phyloP scores from a whole-genome alignment of 805 yeast species.

The Saccharomycopsis javanensis region DNA sequence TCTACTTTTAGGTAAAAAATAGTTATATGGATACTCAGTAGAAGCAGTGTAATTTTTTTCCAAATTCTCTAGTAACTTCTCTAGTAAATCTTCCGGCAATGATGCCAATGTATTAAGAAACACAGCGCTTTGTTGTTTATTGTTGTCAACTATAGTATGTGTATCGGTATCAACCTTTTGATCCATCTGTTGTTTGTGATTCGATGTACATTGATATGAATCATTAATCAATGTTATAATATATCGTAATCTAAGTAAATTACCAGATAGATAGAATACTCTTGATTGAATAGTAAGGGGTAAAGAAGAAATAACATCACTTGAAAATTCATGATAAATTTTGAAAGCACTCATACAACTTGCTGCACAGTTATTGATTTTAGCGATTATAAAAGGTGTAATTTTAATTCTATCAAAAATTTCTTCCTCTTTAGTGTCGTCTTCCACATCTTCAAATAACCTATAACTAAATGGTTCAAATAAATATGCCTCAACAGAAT shows the following conservation, averaged over 20 bases:
- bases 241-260: constrained; percentile 48
- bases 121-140: neutral
- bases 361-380: constrained; percentile 42
- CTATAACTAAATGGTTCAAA: constrained; percentile 43
- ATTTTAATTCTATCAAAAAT: constrained; percentile 5
- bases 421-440: constrained; percentile 1
- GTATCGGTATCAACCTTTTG: neutral
- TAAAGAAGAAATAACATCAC: constrained; percentile 40
- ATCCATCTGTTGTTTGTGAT: neutral
- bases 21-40: constrained; percentile 35
- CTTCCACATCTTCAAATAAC: constrained; percentile 10
- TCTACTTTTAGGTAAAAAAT: constrained; percentile 42
- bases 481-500: constrained; percentile 56
- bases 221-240: constrained; percentile 45
- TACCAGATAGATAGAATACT: constrained; percentile 55
- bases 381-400: constrained; percentile 28
- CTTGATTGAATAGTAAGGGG: constrained; percentile 52
- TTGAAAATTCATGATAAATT: constrained; percentile 36
- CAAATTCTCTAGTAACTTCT: constrained; percentile 20
- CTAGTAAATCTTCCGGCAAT: constrained; percentile 34
- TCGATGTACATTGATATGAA: constrained; percentile 31
- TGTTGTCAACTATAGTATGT: neutral
- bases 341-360: constrained; percentile 44
- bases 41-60: constrained; percentile 24
- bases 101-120: neutral